Evolutionary conservation across 106 monocot species (phyloP).

Genomic region (Vanilla planifolia): DNA sequence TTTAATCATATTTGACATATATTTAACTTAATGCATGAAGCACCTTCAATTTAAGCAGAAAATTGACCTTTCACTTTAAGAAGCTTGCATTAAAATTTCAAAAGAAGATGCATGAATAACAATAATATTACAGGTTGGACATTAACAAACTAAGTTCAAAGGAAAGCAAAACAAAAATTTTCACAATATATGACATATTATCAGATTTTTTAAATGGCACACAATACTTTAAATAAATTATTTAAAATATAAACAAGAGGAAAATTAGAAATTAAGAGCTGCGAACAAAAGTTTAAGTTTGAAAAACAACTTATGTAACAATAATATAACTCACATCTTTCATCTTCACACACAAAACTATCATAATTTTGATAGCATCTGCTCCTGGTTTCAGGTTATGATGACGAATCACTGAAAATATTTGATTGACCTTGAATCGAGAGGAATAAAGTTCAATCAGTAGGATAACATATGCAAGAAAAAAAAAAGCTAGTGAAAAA

Average conservation of each 20-base stretch:
- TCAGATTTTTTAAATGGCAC: neutral
- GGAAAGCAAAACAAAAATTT: neutral
- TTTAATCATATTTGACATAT: too few species aligned
- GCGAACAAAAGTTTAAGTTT: neutral
- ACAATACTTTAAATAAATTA: neutral
- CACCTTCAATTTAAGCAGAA: too few species aligned
- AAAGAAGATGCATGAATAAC: too few species aligned
- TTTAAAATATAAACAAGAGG: constrained; percentile 3
- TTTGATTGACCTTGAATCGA: constrained; percentile 45
- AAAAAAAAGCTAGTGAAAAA: neutral
- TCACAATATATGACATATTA: neutral
- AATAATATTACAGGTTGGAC: too few species aligned
- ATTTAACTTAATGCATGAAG: too few species aligned
- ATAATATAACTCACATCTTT: constrained; percentile 64
- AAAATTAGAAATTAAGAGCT: neutral
- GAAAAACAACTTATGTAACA: neutral
- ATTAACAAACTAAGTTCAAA: too few species aligned
- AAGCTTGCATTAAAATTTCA: too few species aligned
- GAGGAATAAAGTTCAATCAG: constrained; percentile 8
- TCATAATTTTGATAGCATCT: constrained; percentile 49
- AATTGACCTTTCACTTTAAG: too few species aligned
- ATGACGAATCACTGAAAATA: constrained; percentile 44
- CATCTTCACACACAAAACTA: constrained; percentile 59
- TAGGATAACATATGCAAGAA: neutral
- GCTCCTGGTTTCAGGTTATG: constrained; percentile 47